Evolutionary conservation across 1,284 basidiomycete genomes (phyloP).

Genomic region (Peniophora sp.): DNA sequence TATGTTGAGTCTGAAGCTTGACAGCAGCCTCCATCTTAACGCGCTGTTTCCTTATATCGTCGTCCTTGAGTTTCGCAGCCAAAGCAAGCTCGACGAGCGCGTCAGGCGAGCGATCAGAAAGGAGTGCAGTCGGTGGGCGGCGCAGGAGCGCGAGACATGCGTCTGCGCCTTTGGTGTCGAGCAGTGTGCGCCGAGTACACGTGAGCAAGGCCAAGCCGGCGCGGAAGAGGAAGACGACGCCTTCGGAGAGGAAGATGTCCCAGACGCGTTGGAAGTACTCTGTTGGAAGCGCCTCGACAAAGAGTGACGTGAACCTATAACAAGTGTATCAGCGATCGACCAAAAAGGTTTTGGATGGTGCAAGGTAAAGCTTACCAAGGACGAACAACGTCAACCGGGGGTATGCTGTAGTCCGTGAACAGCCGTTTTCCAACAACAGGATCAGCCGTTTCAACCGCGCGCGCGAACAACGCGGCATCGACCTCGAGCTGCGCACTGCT

Average conservation of each 20-base stretch:
- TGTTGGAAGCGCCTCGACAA: conserved; percentile 71
- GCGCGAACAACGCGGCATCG: conserved; percentile 72
- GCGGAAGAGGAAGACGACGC: conserved; percentile 75
- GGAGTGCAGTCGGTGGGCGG: conserved; percentile 43
- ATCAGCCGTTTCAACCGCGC: conserved; percentile 66
- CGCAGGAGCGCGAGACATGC: conserved; percentile 42
- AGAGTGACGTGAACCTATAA: conserved; percentile 65
- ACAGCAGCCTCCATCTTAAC: conserved; percentile 62
- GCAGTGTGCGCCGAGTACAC: conserved; percentile 51
- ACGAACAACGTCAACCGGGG: conserved; percentile 47
- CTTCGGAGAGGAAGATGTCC: conserved; percentile 86
- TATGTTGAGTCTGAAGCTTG: conserved; percentile 45
- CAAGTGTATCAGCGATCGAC: conserved; percentile 11
- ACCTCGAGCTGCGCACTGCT: conserved; percentile 72
- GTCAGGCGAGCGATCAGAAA: conserved; percentile 52
- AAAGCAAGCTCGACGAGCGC: conserved; percentile 56
- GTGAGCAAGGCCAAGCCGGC: conserved; percentile 70
- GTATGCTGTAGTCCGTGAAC: conserved; percentile 55
- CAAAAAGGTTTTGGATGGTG: no score
- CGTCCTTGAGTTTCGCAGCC: conserved; percentile 72
- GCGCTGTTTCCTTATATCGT: conserved; percentile 71
- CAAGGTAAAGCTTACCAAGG: no score
- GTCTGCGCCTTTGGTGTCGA: conserved; percentile 43
- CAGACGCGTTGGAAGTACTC: conserved; percentile 75
- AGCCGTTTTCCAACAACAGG: conserved; percentile 57